These are phyloP conservation scores for Candida sanyiensis DNA, from an alignment of 805 yeast species.

Conservation along the genomic window DNA sequence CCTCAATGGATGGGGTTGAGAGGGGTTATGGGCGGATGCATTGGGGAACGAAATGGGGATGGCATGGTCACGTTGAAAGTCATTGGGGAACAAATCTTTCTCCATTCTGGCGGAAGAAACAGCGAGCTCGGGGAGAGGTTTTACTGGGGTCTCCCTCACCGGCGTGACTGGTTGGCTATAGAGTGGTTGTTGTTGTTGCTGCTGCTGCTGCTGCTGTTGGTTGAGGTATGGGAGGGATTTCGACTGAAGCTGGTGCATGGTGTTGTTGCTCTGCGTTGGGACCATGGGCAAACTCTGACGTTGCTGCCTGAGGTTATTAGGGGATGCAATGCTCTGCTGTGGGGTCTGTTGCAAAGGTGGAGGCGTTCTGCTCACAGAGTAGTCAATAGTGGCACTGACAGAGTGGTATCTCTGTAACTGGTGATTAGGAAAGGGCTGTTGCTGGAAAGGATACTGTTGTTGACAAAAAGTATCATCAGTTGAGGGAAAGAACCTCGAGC, in stretches of 20 bases:
- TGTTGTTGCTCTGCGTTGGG: too few relatives aligned
- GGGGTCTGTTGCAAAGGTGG: not conserved
- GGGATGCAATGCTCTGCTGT: too few relatives aligned
- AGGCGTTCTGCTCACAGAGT: not conserved
- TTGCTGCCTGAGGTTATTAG: too few relatives aligned
- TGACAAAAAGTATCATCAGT: constrained; percentile 1
- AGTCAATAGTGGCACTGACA: not conserved
- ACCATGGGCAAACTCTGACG: too few relatives aligned
- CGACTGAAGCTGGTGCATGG: too few relatives aligned
- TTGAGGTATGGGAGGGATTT: not conserved
- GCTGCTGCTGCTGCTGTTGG: not conserved
- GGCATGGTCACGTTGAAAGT: constrained; percentile 1
- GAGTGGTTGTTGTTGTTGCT: not conserved
- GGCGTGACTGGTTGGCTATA: not conserved
- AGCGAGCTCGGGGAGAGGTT: constrained; percentile 1
- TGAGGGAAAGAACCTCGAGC: constrained; percentile 26
- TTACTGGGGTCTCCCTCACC: not conserved
- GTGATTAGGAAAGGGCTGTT: too few relatives aligned
- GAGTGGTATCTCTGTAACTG: constrained; percentile 2
- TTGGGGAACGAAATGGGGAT: constrained; percentile 9
- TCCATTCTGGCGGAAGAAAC: constrained; percentile 6
- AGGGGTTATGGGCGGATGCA: too few relatives aligned
- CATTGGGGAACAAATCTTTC: not conserved
- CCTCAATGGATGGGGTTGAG: not conserved
- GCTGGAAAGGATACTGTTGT: constrained; percentile 2